Evolutionary conservation across 1,139 yeast genomes (phyloP), one percentile per base, ranked within the genome.

Genomic region (Debaryomyces sp.): DNA sequence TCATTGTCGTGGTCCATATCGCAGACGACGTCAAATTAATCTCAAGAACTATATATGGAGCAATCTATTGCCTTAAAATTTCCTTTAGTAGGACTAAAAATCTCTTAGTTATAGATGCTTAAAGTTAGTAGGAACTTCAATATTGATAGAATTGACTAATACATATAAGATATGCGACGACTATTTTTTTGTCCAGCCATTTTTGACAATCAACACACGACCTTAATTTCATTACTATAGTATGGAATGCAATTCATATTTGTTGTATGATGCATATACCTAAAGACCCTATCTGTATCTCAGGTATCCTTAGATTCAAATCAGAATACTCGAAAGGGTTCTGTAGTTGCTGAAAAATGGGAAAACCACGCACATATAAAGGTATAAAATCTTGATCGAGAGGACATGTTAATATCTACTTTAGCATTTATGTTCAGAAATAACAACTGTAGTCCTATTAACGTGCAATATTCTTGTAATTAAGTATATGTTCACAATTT

Each of bases 1-100:
- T 63, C 66, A 29, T 45, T 50, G 12, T 54, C 59, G 43, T 47
- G 47, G 52, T 52, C 54, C 56, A 50, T 55, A 17, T 30, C 36
- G 41, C 12, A 24, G 23, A 30, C 26, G 32, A 23, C 44, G 21
- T 13, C 18, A 9, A 36, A 32, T 34, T 18, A 18, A 26, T 39
- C 47, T 24, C 33, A 24, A 34, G 15, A 41, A 21, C 22, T 22
- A 41, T 34, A 13, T 21, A 39, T 37, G 17, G 6, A 35, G n/a
- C 26, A 30, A 40, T 17, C 29, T 13, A 27, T 7, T 18, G 15
- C 12, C 35, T 13, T 30, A 21, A 30, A 8, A 29, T 4, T 13
- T 21, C 37, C 21, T 21, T 30, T 30, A 8, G 35, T 24, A 24
- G 24, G 22, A 23, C 22, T 23, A 8, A 13, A 15, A 23, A 12